A percentile compares a stretch with the other conserved stretches of the same genome.
phyloP scores from a whole-genome alignment of 345 rosid genomes.

The Psidium friedrichsthalianum region DNA sequence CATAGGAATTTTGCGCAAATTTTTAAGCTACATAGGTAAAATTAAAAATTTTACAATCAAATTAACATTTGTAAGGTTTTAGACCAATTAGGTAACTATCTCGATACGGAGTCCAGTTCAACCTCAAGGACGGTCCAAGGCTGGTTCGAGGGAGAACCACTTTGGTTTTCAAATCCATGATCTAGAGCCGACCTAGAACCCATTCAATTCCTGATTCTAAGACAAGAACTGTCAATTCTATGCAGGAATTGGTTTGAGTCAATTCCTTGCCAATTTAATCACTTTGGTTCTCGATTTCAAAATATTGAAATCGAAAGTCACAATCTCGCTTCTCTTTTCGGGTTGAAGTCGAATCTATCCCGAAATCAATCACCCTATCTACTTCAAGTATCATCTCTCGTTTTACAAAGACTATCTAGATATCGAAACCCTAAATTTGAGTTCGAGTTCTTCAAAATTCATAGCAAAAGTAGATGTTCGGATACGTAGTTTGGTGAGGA shows the following conservation, averaged over 20 bases:
- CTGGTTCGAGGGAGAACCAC: not conserved
- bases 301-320: too few species aligned
- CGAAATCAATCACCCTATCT: fast-evolving
- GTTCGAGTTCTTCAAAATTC: not conserved
- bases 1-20: too few species aligned
- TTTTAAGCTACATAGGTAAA: too few species aligned
- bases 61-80: not conserved
- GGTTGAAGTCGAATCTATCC: fast-evolving
- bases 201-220: fast-evolving
- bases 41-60: fast-evolving
- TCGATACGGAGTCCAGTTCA: not conserved
- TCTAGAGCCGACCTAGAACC: fast-evolving
- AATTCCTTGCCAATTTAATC: fast-evolving
- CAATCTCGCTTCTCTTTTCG: too few species aligned
- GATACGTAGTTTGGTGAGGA: not conserved
- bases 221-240: fast-evolving
- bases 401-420: not conserved
- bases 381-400: not conserved
- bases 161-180: fast-evolving
- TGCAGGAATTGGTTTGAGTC: not conserved
- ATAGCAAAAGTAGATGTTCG: not conserved
- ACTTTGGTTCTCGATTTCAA: not conserved
- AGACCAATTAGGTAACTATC: not conserved
- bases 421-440: not conserved
- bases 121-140: fast-evolving